A percentile compares a stretch with the other conserved stretches of the same genome.
phyloP scores from a whole-genome alignment of 164 flowering plant genomes.

The Platanus orientalis region DNA sequence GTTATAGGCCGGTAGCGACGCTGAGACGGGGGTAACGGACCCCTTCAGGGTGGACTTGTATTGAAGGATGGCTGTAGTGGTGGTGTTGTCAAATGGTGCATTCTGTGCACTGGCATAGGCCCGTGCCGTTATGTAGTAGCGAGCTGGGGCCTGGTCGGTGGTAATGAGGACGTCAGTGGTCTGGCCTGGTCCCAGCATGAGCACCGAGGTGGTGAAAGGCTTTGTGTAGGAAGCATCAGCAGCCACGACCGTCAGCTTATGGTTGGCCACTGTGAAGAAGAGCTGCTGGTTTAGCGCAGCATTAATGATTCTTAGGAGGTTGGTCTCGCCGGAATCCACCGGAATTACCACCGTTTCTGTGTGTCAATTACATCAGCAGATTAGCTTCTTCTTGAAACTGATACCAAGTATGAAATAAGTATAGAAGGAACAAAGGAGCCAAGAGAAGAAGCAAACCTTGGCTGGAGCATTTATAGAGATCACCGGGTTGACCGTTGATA shows the following conservation, averaged over 20 bases:
- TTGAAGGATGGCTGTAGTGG: constrained; percentile 21
- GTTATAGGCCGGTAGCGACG: constrained; percentile 51
- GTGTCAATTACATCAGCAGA: not conserved
- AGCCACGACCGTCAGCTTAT: constrained; percentile 27
- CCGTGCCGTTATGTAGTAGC: constrained; percentile 31
- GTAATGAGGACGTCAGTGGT: constrained; percentile 34
- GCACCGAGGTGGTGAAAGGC: constrained; percentile 25
- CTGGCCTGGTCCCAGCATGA: constrained; percentile 37
- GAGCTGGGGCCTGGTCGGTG: constrained; percentile 20
- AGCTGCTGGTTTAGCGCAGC: constrained; percentile 31
- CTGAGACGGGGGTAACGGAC: constrained; percentile 20
- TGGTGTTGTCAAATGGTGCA: constrained; percentile 29
- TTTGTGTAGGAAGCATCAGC: constrained; percentile 31
- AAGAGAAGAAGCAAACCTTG: constrained; percentile 39
- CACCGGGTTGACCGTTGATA: constrained; percentile 95
- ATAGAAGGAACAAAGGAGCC: not conserved
- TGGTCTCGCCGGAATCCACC: constrained; percentile 36
- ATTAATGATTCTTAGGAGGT: constrained; percentile 28
- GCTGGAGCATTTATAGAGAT: constrained; percentile 75
- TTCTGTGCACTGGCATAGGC: constrained; percentile 28
- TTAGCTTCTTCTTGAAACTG: not conserved
- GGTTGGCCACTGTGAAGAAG: constrained; percentile 30
- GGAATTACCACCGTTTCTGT: constrained; percentile 63
- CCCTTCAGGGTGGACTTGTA: constrained; percentile 9
- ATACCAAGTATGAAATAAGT: no score